Percentiles rank a stretch among this genome's conserved stretches.
phyloP scores from a whole-genome alignment of 257 asterid species.

The Solanum acaule region DNA sequence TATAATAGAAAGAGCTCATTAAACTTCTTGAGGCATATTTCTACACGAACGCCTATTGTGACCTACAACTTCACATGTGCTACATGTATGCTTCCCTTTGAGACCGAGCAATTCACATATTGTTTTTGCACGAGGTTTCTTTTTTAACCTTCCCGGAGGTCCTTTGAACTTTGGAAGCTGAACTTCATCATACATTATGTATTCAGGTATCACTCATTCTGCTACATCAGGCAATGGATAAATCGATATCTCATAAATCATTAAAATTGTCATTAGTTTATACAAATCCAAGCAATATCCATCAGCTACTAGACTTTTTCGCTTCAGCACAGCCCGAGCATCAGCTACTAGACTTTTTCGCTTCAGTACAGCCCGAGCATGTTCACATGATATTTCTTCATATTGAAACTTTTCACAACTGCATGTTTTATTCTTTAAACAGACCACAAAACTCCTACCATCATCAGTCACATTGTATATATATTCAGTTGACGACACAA shows the following conservation, averaged over 20 bases:
- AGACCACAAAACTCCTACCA: background rate
- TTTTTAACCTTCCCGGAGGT: background rate
- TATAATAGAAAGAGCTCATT: background rate
- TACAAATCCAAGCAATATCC: too few relatives aligned
- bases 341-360: background rate
- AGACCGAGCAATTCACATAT: background rate
- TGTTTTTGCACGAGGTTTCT: background rate
- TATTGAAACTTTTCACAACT: background rate
- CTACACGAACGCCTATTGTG: background rate
- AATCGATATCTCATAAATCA: background rate
- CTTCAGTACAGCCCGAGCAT: background rate
- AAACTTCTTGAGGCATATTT: background rate
- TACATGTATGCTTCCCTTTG: background rate
- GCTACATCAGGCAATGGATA: background rate
- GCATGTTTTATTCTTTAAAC: background rate
- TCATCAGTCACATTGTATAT: background rate
- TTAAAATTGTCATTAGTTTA: too few relatives aligned
- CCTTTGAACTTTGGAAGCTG: background rate
- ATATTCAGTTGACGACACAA: too few relatives aligned
- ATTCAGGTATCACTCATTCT: background rate
- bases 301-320: background rate
- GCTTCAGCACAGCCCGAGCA: background rate
- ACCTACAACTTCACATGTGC: background rate
- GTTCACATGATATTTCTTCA: background rate
- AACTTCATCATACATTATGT: background rate